phyloP scores from a whole-genome alignment of 768 basidiomycete species.

The Naganishia onofrii region DNA sequence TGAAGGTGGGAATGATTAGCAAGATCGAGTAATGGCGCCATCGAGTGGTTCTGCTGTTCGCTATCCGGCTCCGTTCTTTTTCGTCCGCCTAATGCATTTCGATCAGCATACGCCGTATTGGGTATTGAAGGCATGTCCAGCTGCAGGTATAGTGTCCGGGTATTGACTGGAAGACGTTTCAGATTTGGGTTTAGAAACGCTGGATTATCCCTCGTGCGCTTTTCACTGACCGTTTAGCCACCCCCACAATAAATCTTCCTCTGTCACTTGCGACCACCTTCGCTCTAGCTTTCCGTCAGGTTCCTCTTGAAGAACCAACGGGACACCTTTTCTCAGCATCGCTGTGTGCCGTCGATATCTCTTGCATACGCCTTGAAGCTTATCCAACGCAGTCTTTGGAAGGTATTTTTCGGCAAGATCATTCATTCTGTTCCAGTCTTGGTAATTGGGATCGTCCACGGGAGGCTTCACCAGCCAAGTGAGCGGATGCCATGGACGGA shows the following conservation, averaged over 20 bases:
- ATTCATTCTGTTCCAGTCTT: conserved; percentile 48
- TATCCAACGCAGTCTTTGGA: conserved; percentile 32
- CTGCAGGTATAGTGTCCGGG: conserved; percentile 68
- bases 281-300: conserved; percentile 47
- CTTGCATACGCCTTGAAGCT: conserved; percentile 42
- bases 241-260: conserved; percentile 70
- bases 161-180: conserved; percentile 66
- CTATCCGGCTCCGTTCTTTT: conserved; percentile 10
- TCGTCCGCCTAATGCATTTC: neutral
- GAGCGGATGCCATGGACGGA: conserved; percentile 73
- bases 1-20: conserved; percentile 65
- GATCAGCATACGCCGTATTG: conserved; percentile 1
- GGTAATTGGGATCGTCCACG: conserved; percentile 53
- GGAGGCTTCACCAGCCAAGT: conserved; percentile 58
- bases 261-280: conserved; percentile 58
- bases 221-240: conserved; percentile 76
- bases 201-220: neutral
- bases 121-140: conserved; percentile 56
- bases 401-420: conserved; percentile 28
- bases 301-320: neutral
- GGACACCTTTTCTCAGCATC: conserved; percentile 32
- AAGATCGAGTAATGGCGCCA: conserved; percentile 87
- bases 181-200: conserved; percentile 24
- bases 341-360: conserved; percentile 43
- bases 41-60: conserved; percentile 68